Percentiles rank a stretch among this genome's conserved stretches.
Conservation (phyloP, 306 rosid genomes). For the Hylodesmum podocarpum region DNA sequence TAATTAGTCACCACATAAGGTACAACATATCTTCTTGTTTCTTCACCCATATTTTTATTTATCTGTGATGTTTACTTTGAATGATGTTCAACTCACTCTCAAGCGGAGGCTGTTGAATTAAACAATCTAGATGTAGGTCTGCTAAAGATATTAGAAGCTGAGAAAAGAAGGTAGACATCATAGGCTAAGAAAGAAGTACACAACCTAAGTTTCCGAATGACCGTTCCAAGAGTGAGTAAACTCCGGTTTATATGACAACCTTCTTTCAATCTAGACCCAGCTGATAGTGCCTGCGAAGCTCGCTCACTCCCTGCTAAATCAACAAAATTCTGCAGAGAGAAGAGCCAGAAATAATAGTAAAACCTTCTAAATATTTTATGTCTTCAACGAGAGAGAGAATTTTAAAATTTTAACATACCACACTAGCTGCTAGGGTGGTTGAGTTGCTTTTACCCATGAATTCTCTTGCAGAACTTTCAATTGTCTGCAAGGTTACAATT, state of each 20-base stretch:
- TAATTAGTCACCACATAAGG: neutral
- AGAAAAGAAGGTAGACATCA: neutral
- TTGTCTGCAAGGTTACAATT: conserved; percentile 54
- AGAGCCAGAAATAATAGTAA: neutral
- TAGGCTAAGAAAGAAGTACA: conserved; percentile 26
- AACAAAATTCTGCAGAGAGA: conserved; percentile 75
- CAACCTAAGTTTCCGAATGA: conserved; percentile 90
- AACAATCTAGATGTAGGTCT: neutral
- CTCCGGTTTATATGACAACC: conserved; percentile 95
- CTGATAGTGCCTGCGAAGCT: conserved; percentile 86
- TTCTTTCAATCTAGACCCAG: conserved; percentile 84
- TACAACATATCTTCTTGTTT: neutral
- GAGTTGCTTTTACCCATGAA: conserved; percentile 89
- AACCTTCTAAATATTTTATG: neutral
- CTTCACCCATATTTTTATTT: neutral
- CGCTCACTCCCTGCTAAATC: conserved; percentile 98
- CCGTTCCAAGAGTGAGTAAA: conserved; percentile 84
- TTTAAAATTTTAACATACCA: conserved; percentile 52
- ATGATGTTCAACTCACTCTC: neutral
- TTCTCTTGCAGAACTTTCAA: conserved; percentile 94
- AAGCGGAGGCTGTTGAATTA: too few relatives aligned
- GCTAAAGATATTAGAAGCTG: neutral
- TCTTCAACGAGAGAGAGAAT: neutral
- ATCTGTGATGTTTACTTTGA: neutral
- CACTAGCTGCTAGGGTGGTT: conserved; percentile 82